Evolutionary conservation across 768 basidiomycete genomes (phyloP).

Genomic region (Russula virescens): DNA sequence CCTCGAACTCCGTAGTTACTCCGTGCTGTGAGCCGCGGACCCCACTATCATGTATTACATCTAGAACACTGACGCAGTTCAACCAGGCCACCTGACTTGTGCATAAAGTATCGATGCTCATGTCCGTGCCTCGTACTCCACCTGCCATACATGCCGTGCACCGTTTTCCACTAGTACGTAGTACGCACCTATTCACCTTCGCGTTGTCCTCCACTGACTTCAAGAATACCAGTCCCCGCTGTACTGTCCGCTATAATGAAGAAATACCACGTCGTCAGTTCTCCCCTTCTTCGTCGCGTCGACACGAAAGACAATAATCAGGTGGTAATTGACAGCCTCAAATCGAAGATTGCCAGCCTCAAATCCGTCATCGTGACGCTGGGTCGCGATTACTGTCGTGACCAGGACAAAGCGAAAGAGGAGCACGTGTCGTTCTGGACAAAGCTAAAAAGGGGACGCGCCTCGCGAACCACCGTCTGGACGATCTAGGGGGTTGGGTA

Average conservation of each 20-base stretch:
- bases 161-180: conserved; percentile 14
- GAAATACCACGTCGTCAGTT: conserved; percentile 18
- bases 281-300: conserved; percentile 16
- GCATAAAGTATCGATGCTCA: conserved; percentile 7
- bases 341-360: conserved; percentile 1
- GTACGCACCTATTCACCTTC: too few relatives aligned
- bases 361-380: conserved; percentile 3
- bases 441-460: neutral
- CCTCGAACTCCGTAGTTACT: conserved; percentile 9
- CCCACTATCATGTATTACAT: neutral
- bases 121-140: conserved; percentile 1
- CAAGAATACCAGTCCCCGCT: conserved; percentile 8
- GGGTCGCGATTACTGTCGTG: conserved; percentile 7
- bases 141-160: conserved; percentile 20
- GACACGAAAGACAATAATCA: conserved; percentile 2
- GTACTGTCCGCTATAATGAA: conserved; percentile 8
- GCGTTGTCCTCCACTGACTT: neutral
- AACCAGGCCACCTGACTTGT: conserved; percentile 20
- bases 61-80: too few relatives aligned
- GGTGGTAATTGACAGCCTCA: conserved; percentile 2
- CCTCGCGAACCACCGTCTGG: neutral
- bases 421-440: neutral
- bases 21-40: conserved; percentile 18
- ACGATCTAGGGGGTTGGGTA: neutral
- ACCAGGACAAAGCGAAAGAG: neutral